Conservation (phyloP, 2,329 filamentous ascomycete species). For the Penicillium polonicum region DNA sequence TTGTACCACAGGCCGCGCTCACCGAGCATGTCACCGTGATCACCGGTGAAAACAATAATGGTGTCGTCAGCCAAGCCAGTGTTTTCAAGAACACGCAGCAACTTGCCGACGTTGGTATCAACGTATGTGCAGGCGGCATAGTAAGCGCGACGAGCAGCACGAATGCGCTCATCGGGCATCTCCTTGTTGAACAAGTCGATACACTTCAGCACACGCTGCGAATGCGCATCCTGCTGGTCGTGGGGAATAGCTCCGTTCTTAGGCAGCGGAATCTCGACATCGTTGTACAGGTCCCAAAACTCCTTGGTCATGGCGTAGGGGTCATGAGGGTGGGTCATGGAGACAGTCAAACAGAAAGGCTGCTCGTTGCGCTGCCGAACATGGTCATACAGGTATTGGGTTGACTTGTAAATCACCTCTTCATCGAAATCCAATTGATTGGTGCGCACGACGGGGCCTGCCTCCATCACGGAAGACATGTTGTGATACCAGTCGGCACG, state of each 20-base stretch:
- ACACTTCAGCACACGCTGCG: constrained; percentile 79
- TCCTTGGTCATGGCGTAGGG: constrained; percentile 92
- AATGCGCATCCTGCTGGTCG: constrained; percentile 82
- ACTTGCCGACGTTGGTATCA: constrained; percentile 83
- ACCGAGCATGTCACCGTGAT: constrained; percentile 94
- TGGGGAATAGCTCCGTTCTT: constrained; percentile 69
- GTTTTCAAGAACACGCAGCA: constrained; percentile 73
- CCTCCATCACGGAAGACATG: constrained; percentile 87
- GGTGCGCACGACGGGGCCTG: constrained; percentile 81
- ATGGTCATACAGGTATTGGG: constrained; percentile 86
- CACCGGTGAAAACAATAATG: constrained; percentile 86
- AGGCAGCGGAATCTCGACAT: constrained; percentile 80
- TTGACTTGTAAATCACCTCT: constrained; percentile 89
- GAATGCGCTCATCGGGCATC: constrained; percentile 82
- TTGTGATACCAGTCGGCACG: constrained; percentile 96
- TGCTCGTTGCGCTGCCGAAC: constrained; percentile 74
- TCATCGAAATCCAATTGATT: constrained; percentile 97
- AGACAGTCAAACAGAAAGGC: constrained; percentile 87
- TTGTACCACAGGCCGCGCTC: constrained; percentile 93
- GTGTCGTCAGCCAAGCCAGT: constrained; percentile 81
- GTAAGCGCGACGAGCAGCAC: constrained; percentile 80
- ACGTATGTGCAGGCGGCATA: constrained; percentile 93
- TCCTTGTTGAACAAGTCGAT: constrained; percentile 83
- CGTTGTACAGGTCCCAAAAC: constrained; percentile 91
- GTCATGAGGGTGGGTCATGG: constrained; percentile 90